Evolutionary conservation across 2,329 filamentous ascomycete genomes (phyloP).

Genomic region (Diaporthe batatas): DNA sequence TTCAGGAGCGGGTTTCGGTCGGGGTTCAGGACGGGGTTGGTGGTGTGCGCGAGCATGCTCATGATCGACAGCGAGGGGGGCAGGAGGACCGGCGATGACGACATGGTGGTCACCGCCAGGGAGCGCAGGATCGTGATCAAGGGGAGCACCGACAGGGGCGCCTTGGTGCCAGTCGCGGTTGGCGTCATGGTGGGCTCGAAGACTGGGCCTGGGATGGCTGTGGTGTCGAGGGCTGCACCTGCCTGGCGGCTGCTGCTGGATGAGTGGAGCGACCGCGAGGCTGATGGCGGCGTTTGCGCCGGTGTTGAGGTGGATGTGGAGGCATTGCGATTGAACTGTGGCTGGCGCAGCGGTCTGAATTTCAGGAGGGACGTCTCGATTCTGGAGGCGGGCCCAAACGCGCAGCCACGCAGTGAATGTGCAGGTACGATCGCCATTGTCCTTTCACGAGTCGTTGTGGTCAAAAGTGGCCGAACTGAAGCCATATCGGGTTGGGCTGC

Average conservation of each 20-base stretch:
- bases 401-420: constrained; percentile 10
- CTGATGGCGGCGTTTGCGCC: constrained; percentile 36
- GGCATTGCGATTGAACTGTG: constrained; percentile 41
- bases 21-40: constrained; percentile 75
- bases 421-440: constrained; percentile 32
- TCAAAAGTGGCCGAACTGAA: constrained; percentile 38
- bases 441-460: constrained; percentile 2
- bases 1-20: constrained; percentile 81
- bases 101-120: constrained; percentile 76
- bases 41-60: constrained; percentile 76
- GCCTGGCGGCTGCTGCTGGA: constrained; percentile 38
- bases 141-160: constrained; percentile 75
- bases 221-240: constrained; percentile 40
- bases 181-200: constrained; percentile 33
- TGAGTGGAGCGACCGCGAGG: constrained; percentile 48
- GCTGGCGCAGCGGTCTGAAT: constrained; percentile 41
- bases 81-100: constrained; percentile 78
- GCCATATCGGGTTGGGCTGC: constrained; percentile 33
- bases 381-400: constrained; percentile 32
- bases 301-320: constrained; percentile 32
- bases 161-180: constrained; percentile 42
- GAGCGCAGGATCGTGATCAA: constrained; percentile 76
- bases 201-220: constrained; percentile 36
- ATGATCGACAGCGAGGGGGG: constrained; percentile 78
- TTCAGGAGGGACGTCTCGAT: constrained; percentile 36